A percentile compares a stretch with the other conserved stretches of the same genome.
These are phyloP conservation scores for Teunomyces barrocoloradensis DNA, from an alignment of 805 yeast genomes.

Conservation along the genomic window DNA sequence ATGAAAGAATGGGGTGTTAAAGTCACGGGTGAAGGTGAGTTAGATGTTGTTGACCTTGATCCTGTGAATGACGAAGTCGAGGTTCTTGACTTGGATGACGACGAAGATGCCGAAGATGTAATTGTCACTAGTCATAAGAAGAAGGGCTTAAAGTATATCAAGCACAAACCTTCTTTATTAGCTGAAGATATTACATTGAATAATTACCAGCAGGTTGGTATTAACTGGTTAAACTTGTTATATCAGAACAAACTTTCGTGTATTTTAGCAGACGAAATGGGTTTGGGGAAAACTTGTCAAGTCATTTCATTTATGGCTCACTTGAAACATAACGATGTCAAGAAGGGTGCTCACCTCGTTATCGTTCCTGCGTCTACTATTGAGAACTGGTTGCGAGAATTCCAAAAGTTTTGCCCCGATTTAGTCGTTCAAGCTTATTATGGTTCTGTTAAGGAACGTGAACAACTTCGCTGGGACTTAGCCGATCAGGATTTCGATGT, in stretches of 20 bases:
- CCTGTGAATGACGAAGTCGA: conserved; percentile 28
- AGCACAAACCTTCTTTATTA: conserved; percentile 67
- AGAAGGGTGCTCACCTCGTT: conserved; percentile 79
- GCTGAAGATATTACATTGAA: conserved; percentile 67
- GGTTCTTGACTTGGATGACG: conserved; percentile 19
- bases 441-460: conserved; percentile 83
- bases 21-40: conserved; percentile 64
- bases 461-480: conserved; percentile 72
- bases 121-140: conserved; percentile 19
- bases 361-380: conserved; percentile 96
- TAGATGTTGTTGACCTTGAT: conserved; percentile 56
- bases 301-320: conserved; percentile 90
- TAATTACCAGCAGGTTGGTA: conserved; percentile 93
- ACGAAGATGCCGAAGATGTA: conserved; percentile 36
- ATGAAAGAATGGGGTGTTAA: conserved; percentile 89
- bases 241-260: conserved; percentile 82
- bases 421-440: conserved; percentile 88
- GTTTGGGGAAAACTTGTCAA: conserved; percentile 94
- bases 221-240: conserved; percentile 85
- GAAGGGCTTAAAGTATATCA: conserved; percentile 46
- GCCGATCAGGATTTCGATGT: conserved; percentile 69
- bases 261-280: conserved; percentile 98
- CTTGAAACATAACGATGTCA: conserved; percentile 60
- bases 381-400: conserved; percentile 97
- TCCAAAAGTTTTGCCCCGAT: conserved; percentile 80